These are phyloP conservation scores for Venustampulla echinocandica DNA, from an alignment of 495 filamentous ascomycete genomes.

Conservation along the genomic window DNA sequence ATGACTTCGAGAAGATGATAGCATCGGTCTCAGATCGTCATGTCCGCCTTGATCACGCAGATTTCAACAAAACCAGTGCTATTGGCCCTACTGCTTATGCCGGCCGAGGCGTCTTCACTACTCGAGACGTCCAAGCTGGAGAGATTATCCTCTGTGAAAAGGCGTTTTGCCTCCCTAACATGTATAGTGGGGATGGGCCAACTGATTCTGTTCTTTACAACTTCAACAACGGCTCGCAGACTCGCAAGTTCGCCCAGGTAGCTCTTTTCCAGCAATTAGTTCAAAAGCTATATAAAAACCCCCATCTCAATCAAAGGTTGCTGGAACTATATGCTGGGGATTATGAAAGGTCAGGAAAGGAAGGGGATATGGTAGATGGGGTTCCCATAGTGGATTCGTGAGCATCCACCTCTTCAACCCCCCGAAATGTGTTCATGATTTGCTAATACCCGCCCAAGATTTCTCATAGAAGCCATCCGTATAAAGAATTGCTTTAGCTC, in stretches of 20 bases:
- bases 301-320: slow-evolving; percentile 32
- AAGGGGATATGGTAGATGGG: slow-evolving; percentile 33
- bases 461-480: slow-evolving; percentile 37
- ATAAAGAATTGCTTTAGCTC: slow-evolving; percentile 41
- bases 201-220: slow-evolving; percentile 20
- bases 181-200: slow-evolving; percentile 14
- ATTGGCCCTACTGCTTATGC: slow-evolving; percentile 11
- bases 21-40: slow-evolving; percentile 25
- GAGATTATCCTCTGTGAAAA: slow-evolving; percentile 50
- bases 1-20: slow-evolving; percentile 37
- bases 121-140: slow-evolving; percentile 37
- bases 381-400: slow-evolving; percentile 44
- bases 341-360: slow-evolving; percentile 23
- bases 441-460: no score
- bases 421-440: no score
- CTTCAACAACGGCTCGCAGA: slow-evolving; percentile 21
- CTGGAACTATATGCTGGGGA: slow-evolving; percentile 37
- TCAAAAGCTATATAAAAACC: slow-evolving; percentile 43
- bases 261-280: slow-evolving; percentile 33
- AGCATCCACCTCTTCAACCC: slow-evolving; percentile 5
- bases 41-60: slow-evolving; percentile 38
- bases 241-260: slow-evolving; percentile 25
- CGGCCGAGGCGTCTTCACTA: slow-evolving; percentile 41
- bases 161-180: slow-evolving; percentile 33
- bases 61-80: slow-evolving; percentile 28